Evolutionary conservation across 2,329 filamentous ascomycete genomes (phyloP).

Genomic region (Penicillium sp.): DNA sequence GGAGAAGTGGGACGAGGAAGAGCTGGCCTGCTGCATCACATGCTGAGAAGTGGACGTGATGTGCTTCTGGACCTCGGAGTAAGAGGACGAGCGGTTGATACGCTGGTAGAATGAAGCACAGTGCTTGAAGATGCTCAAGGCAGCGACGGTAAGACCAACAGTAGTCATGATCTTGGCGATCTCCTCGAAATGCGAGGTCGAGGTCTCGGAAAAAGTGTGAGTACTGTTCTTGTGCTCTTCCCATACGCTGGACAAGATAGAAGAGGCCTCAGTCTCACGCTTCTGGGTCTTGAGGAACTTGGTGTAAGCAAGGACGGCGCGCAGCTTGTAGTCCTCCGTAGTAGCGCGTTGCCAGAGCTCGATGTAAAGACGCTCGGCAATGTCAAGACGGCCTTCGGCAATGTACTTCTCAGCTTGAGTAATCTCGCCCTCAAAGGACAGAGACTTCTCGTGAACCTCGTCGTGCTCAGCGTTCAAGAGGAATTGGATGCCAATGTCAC

Average conservation of each 20-base stretch:
- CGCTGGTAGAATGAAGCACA: slow-evolving; percentile 40
- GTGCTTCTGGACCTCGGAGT: slow-evolving; percentile 48
- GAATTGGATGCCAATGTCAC: slow-evolving; percentile 20
- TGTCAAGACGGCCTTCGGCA: slow-evolving; percentile 33
- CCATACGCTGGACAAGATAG: slow-evolving; percentile 51
- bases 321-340: slow-evolving; percentile 53
- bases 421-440: slow-evolving; percentile 40
- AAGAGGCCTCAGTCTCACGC: slow-evolving; percentile 47
- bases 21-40: slow-evolving; percentile 42
- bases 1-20: slow-evolving; percentile 40
- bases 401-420: slow-evolving; percentile 42
- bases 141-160: slow-evolving; percentile 47
- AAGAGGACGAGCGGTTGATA: slow-evolving; percentile 38
- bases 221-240: slow-evolving; percentile 53
- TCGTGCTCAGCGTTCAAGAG: slow-evolving; percentile 43
- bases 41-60: slow-evolving; percentile 47
- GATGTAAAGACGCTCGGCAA: slow-evolving; percentile 52
- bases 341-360: slow-evolving; percentile 56
- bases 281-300: slow-evolving; percentile 51
- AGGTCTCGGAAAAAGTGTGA: slow-evolving; percentile 42
- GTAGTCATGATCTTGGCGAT: slow-evolving; percentile 51
- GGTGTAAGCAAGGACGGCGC: slow-evolving; percentile 49
- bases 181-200: slow-evolving; percentile 39
- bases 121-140: slow-evolving; percentile 53
- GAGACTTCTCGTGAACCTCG: slow-evolving; percentile 35